phyloP scores from a whole-genome alignment of 805 yeast species.

The Wickerhamiella sergipiensis region DNA sequence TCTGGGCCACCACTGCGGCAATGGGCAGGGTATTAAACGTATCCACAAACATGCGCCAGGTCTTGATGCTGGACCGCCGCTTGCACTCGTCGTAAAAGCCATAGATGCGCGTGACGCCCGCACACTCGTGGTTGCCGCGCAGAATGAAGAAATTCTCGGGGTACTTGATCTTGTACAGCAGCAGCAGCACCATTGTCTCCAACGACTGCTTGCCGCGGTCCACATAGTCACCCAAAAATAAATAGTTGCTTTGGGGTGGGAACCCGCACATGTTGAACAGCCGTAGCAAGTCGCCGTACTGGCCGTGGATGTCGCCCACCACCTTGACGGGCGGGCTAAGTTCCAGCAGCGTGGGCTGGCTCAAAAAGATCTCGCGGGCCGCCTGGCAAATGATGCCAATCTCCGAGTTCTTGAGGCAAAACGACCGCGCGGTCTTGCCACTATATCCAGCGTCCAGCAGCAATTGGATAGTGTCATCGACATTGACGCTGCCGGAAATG shows the following conservation, averaged over 20 bases:
- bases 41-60: constrained; percentile 89
- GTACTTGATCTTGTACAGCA: constrained; percentile 90
- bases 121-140: constrained; percentile 96
- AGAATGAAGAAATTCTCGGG: constrained; percentile 90
- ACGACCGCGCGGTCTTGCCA: constrained; percentile 76
- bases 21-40: constrained; percentile 91
- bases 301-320: constrained; percentile 95
- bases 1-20: constrained; percentile 90
- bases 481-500: constrained; percentile 30
- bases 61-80: constrained; percentile 78
- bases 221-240: constrained; percentile 92
- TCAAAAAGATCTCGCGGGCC: constrained; percentile 77
- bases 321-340: constrained; percentile 75
- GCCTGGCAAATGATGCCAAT: constrained; percentile 74
- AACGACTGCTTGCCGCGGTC: constrained; percentile 94
- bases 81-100: constrained; percentile 98
- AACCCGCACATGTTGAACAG: constrained; percentile 92
- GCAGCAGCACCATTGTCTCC: constrained; percentile 74
- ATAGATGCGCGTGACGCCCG: constrained; percentile 89
- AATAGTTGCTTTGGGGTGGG: constrained; percentile 86
- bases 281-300: constrained; percentile 80
- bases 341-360: constrained; percentile 84
- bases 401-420: constrained; percentile 82
- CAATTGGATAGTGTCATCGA: constrained; percentile 84
- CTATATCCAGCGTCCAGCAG: constrained; percentile 91